These are phyloP conservation scores for Aspergillus bombycis DNA, from an alignment of 2,329 filamentous ascomycete species.

Conservation along the genomic window DNA sequence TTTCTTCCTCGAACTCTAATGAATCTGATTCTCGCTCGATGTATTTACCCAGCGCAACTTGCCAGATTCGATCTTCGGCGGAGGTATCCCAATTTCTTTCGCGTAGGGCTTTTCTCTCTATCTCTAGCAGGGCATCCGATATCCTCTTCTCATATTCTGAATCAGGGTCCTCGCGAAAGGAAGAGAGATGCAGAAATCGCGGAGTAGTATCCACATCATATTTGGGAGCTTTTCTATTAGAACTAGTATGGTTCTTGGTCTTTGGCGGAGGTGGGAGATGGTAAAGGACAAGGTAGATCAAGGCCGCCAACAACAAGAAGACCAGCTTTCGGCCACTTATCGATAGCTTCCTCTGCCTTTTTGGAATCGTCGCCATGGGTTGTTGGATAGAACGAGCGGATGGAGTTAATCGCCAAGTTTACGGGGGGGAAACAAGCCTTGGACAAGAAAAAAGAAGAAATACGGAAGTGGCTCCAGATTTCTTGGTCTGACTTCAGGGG, in stretches of 20 bases:
- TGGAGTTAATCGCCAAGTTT: neutral
- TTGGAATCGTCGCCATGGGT: neutral
- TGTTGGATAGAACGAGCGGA: neutral
- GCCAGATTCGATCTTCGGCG: conserved; percentile 32
- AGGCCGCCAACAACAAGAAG: conserved; percentile 10
- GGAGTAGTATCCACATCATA: conserved; percentile 25
- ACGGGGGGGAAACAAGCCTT: neutral
- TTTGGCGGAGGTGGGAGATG: conserved; percentile 15
- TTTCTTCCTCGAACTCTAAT: conserved; percentile 28
- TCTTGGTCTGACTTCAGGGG: neutral
- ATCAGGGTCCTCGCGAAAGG: conserved; percentile 32
- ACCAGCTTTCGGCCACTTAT: neutral
- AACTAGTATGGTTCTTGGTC: conserved; percentile 3
- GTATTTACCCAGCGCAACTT: conserved; percentile 31
- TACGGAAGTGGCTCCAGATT: neutral
- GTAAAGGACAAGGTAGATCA: conserved; percentile 10
- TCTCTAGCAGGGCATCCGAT: conserved; percentile 25
- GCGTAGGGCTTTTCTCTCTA: conserved; percentile 24
- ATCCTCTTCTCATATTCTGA: conserved; percentile 30
- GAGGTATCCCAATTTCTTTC: conserved; percentile 13
- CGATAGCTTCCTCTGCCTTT: neutral
- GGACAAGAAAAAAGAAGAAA: neutral
- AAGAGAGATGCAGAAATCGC: conserved; percentile 32
- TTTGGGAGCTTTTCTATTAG: conserved; percentile 15
- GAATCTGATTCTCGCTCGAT: conserved; percentile 29